Conservation (phyloP, 2,329 filamentous ascomycete species). For the Xylariomycetidae sp. region DNA sequence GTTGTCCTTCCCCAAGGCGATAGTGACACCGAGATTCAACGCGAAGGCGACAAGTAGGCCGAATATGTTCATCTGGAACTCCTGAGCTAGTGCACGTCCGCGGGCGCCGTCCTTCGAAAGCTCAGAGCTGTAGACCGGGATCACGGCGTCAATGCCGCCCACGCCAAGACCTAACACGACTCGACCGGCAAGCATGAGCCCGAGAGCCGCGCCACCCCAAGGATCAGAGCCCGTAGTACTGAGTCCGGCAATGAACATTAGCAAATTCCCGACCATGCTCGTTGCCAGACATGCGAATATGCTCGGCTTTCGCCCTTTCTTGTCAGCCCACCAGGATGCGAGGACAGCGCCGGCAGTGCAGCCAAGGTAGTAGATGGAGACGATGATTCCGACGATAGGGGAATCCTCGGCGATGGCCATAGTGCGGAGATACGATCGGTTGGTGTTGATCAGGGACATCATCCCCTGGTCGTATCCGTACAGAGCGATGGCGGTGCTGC, state of each 20-base stretch:
- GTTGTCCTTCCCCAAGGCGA: conserved; percentile 46
- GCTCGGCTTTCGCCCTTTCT: conserved; percentile 47
- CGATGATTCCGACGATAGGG: conserved; percentile 53
- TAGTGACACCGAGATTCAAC: conserved; percentile 52
- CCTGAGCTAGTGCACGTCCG: conserved; percentile 55
- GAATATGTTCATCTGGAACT: conserved; percentile 62
- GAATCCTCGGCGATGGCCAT: conserved; percentile 49
- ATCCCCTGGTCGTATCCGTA: conserved; percentile 32
- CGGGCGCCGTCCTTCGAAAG: conserved; percentile 51
- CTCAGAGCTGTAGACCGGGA: conserved; percentile 56
- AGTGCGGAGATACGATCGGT: conserved; percentile 45
- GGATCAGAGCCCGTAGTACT: conserved; percentile 33
- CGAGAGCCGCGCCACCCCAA: conserved; percentile 44
- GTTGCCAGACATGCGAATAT: conserved; percentile 52
- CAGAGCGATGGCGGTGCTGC: conserved; percentile 33
- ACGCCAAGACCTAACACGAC: conserved; percentile 42
- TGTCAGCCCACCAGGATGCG: conserved; percentile 51
- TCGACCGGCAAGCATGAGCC: conserved; percentile 27
- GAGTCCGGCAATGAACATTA: conserved; percentile 56
- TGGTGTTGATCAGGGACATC: conserved; percentile 32
- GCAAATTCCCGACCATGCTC: conserved; percentile 50
- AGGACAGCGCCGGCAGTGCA: conserved; percentile 53
- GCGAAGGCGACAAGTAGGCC: conserved; percentile 57
- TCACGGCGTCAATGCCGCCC: conserved; percentile 56
- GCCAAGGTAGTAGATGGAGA: conserved; percentile 60